Conservation (phyloP, 345 rosid genomes). For the Sisymbrium altissimum region DNA sequence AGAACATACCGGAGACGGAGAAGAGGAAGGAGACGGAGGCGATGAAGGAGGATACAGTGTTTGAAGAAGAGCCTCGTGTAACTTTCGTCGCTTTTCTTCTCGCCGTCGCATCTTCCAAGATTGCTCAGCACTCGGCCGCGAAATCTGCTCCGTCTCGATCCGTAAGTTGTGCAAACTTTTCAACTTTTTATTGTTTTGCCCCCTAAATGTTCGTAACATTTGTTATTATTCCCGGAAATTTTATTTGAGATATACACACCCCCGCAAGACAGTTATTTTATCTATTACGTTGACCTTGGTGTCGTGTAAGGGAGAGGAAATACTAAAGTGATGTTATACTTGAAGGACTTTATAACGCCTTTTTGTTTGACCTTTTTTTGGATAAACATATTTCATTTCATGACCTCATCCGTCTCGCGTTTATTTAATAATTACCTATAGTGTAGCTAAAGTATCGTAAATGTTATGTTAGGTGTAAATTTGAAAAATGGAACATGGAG, state of each 20-base stretch:
- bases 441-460: too few species aligned
- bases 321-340: background rate
- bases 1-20: background rate
- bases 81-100: constrained; percentile 55
- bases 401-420: background rate
- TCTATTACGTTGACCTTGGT: background rate
- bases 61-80: constrained; percentile 62
- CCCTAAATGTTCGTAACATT: background rate
- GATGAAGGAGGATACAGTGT: constrained; percentile 57
- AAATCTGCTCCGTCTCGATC: background rate
- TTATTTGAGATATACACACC: background rate
- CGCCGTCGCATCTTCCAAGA: constrained; percentile 39
- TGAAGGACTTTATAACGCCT: background rate
- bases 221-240: background rate
- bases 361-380: constrained; percentile 20
- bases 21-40: constrained; percentile 20
- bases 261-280: background rate
- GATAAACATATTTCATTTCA: background rate
- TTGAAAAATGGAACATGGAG: too few species aligned
- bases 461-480: background rate
- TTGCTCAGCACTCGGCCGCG: background rate
- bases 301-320: background rate
- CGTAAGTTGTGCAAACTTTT: background rate
- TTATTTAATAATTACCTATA: background rate
- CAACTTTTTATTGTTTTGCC: background rate